Evolutionary conservation across 2,329 filamentous ascomycete genomes (phyloP).

Genomic region (Hortaea werneckii): DNA sequence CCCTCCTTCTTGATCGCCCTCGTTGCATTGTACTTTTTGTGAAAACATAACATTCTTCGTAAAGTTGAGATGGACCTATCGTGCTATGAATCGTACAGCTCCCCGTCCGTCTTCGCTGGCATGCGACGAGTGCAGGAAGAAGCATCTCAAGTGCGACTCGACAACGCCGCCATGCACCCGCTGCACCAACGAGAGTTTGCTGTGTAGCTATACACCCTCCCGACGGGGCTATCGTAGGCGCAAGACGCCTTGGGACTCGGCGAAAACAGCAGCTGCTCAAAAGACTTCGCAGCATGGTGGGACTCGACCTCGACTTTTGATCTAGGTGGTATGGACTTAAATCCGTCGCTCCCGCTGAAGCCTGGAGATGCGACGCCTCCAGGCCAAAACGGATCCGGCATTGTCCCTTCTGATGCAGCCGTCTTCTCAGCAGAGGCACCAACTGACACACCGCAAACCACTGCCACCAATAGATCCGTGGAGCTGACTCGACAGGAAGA

Average conservation of each 20-base stretch:
- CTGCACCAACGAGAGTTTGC: background rate
- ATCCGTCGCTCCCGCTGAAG: no score
- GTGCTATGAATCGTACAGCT: no score
- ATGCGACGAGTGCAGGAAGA: slow-evolving; percentile 3
- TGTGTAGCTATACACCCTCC: no score
- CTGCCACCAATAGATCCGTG: background rate
- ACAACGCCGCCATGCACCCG: background rate
- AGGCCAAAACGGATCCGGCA: no score
- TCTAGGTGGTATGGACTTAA: background rate
- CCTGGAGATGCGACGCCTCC: no score
- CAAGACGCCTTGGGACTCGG: background rate
- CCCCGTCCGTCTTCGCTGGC: background rate
- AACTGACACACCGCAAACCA: background rate
- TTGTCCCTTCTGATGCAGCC: no score
- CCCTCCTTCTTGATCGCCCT: no score
- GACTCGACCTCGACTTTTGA: background rate
- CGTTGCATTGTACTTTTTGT: no score
- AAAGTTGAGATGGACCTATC: no score
- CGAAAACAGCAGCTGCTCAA: background rate
- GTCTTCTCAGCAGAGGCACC: background rate
- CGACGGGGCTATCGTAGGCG: background rate
- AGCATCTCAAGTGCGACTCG: slow-evolving; percentile 2
- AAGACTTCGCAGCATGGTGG: background rate
- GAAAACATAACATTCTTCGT: no score
- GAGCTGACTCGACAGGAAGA: slow-evolving; percentile 18